Evolutionary conservation across 2,329 filamentous ascomycete genomes (phyloP), one percentile per base, ranked within the genome.

Genomic region (Sarocladium strictum): DNA sequence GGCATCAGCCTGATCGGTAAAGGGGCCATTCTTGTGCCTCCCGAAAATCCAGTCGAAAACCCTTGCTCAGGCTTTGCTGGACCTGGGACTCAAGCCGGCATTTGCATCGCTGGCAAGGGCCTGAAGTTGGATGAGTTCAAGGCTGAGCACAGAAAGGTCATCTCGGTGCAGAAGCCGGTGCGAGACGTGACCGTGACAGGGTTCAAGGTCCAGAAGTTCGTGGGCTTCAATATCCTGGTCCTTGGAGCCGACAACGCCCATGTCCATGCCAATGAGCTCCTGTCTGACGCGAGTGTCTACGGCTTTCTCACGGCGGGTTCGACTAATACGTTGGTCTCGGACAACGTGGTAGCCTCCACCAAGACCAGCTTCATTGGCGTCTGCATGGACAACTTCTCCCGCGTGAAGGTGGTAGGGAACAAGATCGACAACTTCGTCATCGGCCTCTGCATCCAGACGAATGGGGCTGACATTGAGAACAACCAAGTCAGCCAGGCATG

Each of bases 231-330:
- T 53, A 67, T 72, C 23, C 68, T 65, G n/a, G 58, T 71, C 9
- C 40, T 71, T 1, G 70, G 68, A 2, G 67, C 62, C 10, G 55
- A 62, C 40, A 63, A 69, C 40, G 59, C 64, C 24, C 54, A 58
- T 7, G 51, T 70, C 10, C 43, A 38, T 17, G 54, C 57, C 19
- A 71, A 69, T 58, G 65, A 50, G 3, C 55, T n/a, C n/a, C n/a
- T 70, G 19, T 56, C 56, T 10, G 63, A 69, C 50, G 65, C 61
- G 1, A 45, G 26, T 1, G 53, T 55, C 10, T 72, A 73, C 41
- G 69, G 70, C 2, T 56, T 61, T 19, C 64, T 72, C n/a, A 68
- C 69, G 3, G 60, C 63, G n/a, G 69, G 69, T 9, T 71, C 67
- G 0, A 55, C 58, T 21, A 61, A 65, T 53, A 68, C 65, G 0